These are phyloP conservation scores for Poronia punctata DNA, from an alignment of 495 filamentous ascomycete species.

Conservation along the genomic window DNA sequence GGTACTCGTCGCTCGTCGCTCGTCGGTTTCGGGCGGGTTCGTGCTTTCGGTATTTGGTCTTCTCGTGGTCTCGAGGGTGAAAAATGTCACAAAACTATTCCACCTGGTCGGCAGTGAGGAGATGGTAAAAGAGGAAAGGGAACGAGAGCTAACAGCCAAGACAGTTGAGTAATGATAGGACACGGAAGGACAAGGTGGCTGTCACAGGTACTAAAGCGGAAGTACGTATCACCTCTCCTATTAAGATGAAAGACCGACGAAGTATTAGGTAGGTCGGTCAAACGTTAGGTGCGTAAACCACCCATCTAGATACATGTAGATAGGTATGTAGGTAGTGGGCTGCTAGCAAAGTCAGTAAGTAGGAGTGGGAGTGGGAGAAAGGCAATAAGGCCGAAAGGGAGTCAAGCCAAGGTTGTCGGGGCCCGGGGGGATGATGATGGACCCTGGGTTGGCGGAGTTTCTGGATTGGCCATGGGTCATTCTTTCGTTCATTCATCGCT, in stretches of 20 bases:
- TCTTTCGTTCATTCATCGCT: too few species aligned
- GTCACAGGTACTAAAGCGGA: neutral
- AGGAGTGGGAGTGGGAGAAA: conserved; percentile 6
- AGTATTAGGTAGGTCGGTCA: too few species aligned
- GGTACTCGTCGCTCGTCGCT: too few species aligned
- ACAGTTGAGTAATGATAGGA: neutral
- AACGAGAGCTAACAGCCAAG: conserved; percentile 1
- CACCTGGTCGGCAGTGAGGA: too few species aligned
- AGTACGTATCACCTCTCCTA: conserved; percentile 7
- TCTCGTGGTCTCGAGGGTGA: too few species aligned
- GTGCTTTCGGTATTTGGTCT: too few species aligned
- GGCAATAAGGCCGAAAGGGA: conserved; percentile 11
- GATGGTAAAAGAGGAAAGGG: neutral
- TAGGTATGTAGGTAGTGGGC: too few species aligned
- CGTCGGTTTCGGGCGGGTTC: too few species aligned
- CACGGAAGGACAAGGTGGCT: neutral
- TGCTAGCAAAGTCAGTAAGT: neutral
- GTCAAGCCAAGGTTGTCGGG: neutral
- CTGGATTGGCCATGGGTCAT: conserved; percentile 10
- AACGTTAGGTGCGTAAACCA: too few species aligned
- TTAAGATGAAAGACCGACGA: conserved; percentile 2
- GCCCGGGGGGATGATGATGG: neutral
- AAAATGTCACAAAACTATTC: too few species aligned
- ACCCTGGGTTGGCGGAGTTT: conserved; percentile 7
- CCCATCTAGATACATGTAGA: too few species aligned